phyloP scores from a whole-genome alignment of 768 basidiomycete genomes.

The Boletus fagicola region DNA sequence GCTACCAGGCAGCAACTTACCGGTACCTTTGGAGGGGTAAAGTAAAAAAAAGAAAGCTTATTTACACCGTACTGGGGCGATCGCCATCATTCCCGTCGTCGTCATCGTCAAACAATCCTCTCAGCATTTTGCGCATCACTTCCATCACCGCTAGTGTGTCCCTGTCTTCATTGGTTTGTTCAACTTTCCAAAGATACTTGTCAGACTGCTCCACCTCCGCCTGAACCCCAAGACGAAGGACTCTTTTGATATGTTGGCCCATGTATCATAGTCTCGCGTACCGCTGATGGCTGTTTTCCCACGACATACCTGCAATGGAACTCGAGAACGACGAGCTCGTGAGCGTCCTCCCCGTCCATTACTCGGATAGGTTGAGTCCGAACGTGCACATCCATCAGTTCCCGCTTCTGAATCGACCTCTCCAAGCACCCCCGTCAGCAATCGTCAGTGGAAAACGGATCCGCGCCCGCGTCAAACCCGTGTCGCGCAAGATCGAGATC shows the following conservation, averaged over 20 bases:
- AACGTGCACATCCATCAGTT: conserved; percentile 80
- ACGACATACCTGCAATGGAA: conserved; percentile 21
- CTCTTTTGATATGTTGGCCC: no score
- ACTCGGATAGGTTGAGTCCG: conserved; percentile 57
- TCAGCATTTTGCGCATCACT: conserved; percentile 38
- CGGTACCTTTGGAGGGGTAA: conserved; percentile 39
- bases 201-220: no score
- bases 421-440: conserved; percentile 78
- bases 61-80: no score
- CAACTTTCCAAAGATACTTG: background rate
- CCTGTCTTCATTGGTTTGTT: conserved; percentile 41
- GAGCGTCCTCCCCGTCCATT: conserved; percentile 67
- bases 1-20: conserved; percentile 36
- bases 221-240: no score
- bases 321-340: conserved; percentile 57
- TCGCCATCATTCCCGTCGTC: no score
- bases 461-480: conserved; percentile 67
- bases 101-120: conserved; percentile 8
- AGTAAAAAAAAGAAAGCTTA: no score
- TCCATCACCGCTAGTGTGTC: conserved; percentile 39
- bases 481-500: conserved; percentile 62
- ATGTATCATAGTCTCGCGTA: no score
- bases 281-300: conserved; percentile 10
- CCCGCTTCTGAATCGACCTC: conserved; percentile 69
- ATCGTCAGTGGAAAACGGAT: conserved; percentile 71